phyloP scores from a whole-genome alignment of 371 early-diverging fungal genomes.

The Lichtheimia hyalospora region DNA sequence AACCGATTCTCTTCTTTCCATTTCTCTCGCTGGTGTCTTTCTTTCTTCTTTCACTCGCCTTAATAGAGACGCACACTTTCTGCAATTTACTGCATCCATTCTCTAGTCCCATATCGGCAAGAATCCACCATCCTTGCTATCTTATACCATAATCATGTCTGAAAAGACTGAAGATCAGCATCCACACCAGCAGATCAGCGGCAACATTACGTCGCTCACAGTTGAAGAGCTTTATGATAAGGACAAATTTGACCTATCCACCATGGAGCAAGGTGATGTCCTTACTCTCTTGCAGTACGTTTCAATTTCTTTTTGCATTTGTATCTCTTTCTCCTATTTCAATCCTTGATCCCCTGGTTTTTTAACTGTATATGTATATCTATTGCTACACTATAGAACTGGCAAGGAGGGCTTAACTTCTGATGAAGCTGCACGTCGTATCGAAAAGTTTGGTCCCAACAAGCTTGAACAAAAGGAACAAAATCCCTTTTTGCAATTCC shows the following conservation, averaged over 20 bases:
- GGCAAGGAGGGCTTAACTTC: slow-evolving; percentile 62
- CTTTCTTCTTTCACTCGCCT: background rate
- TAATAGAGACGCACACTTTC: background rate
- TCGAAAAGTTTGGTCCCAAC: slow-evolving; percentile 69
- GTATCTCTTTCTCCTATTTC: slow-evolving; percentile 34
- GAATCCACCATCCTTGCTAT: background rate
- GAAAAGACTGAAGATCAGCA: slow-evolving; percentile 15
- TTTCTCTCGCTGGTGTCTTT: slow-evolving; percentile 3
- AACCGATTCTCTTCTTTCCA: slow-evolving; percentile 1
- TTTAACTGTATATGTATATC: background rate
- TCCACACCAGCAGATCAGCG: slow-evolving; percentile 7
- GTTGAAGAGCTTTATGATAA: slow-evolving; percentile 78
- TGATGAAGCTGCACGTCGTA: slow-evolving; percentile 64
- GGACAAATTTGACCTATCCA: slow-evolving; percentile 77
- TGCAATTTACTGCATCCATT: slow-evolving; percentile 7
- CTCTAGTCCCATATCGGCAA: slow-evolving; percentile 3
- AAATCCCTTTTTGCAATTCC: slow-evolving; percentile 82
- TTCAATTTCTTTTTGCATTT: background rate
- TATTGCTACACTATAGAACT: slow-evolving; percentile 34
- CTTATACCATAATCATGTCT: slow-evolving; percentile 10
- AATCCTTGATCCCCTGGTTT: background rate
- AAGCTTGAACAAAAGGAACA: slow-evolving; percentile 72
- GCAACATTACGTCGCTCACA: slow-evolving; percentile 40
- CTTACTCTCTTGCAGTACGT: slow-evolving; percentile 67
- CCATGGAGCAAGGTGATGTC: slow-evolving; percentile 75